Percentiles rank a stretch among this genome's conserved stretches.
These are phyloP conservation scores for Alternaria novae-zelandiae DNA, from an alignment of 2,329 filamentous ascomycete species.

Conservation along the genomic window DNA sequence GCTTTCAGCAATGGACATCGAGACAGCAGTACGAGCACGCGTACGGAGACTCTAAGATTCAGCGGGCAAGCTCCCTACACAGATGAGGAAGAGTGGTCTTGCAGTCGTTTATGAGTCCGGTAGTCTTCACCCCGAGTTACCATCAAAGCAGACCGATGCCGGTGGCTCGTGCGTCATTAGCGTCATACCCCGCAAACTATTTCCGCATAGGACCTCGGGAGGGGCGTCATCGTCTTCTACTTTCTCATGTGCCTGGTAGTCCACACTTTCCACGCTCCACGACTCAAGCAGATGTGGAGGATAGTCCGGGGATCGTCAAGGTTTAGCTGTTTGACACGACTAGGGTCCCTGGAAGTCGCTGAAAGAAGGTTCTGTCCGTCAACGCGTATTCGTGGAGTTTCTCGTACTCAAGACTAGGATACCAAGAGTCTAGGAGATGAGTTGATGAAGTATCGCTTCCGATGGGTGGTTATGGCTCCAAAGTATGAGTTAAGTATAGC, in stretches of 20 bases:
- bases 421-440: background rate
- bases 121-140: background rate
- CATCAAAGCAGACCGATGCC: background rate
- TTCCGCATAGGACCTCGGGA: background rate
- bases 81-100: background rate
- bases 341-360: background rate
- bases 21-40: background rate
- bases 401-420: background rate
- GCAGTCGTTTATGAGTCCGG: background rate
- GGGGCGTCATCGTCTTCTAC: background rate
- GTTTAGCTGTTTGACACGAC: background rate
- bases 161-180: background rate
- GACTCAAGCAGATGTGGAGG: background rate
- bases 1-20: background rate
- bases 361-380: background rate
- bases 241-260: background rate
- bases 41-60: background rate
- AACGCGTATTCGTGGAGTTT: slow-evolving; percentile 15
- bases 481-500: background rate
- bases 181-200: slow-evolving; percentile 5
- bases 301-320: background rate
- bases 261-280: background rate
- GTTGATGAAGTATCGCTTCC: background rate
- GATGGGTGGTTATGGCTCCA: background rate
- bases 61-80: background rate